Base-by-base conservation (phyloP, 768 basidiomycete genomes). In the Mycena vitilis region DNA sequence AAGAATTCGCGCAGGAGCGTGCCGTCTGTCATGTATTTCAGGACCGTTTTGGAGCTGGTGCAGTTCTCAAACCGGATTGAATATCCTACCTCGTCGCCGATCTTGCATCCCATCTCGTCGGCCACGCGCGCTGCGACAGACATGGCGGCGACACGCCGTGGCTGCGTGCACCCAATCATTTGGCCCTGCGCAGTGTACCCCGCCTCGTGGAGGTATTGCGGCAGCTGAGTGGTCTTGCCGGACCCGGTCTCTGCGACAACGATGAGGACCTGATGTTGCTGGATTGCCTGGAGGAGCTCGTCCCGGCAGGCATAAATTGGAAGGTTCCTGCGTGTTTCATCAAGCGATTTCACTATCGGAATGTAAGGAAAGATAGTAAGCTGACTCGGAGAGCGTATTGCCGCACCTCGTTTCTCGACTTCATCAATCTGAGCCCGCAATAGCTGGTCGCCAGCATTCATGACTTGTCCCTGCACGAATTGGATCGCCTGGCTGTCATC, bases 21-120 rank as follows among this genome's bases (percentile, higher is more conserved):
- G 82, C 97, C 97, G 77, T 98, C 97, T 74, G 97, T 99, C 97
- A 99, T 98, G 86, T 97, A 99, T 80, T 98, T 99, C 86, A 99
- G 98, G 75, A 92, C 89, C 4, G 97, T 99, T 81, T 99, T 96
- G 5, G 96, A 96, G 75, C 94, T 93, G 6, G 97, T 98, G 79
- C 96, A 95, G 79, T 99, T 97, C 81, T 99, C 97, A 79, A 99
- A 99, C 82, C 97, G 96, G 74, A 99, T 98, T 10, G 93, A 93
- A 78, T 99, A 99, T 8, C 97, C 97, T 68, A 99, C 97, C 78
- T 99, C 97, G 75, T 96, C 94, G 10, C 97, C 97, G 6, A 99
- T 83, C 18, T 96, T 89, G 80, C 96, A 98, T 13, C 97, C 97
- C 20, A 99, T 96, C 80, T 99, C 97, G 79, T 99, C 97, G 2